Evolutionary conservation across 805 yeast species (phyloP), one percentile per base, ranked within the genome.

Genomic region (Sugiyamaella marilandica): DNA sequence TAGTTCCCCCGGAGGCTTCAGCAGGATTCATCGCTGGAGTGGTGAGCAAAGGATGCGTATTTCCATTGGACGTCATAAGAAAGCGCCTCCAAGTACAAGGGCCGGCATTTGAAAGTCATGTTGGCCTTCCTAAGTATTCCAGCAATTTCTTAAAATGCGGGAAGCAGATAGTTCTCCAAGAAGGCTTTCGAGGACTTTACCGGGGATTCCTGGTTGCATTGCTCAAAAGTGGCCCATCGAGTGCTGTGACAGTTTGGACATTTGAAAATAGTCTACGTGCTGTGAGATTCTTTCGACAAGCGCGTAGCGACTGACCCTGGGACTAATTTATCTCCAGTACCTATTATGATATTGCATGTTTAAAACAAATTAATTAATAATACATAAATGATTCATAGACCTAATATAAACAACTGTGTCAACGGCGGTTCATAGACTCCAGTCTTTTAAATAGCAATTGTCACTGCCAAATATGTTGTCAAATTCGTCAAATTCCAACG

Each of bases 31-130:
- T 81, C 0, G 96, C 97, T 0, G 98, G 97, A 0, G 73, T 81
- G 0, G 59, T 81, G 2, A 79, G 95, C 10, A 94, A 94, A 66
- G 78, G 82, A 0, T 58, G 81, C 0, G 83, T 88, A 0, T 94
- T 88, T 67, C 99, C 99, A 0, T 65, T 94, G 43, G 99, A 94
- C 66, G 81, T 95, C 0, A 65, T 91, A 1, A 74, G 97, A 19
- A 82, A 89, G 62, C 72, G 96, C 36, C 68, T 85, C 43, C 97
- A 92, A 65, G 81, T 91, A 9, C 76, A 73, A 47, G 74, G 72
- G 10, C 60, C 71, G 60, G n/a, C 50, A 2, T 41, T 47, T 24
- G 29, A 46, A 59, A 54, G 47, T 45, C 50, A 48, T 46, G 26
- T 21, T 59, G 70, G 18, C 45, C 11, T 14, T 18, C 32, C 47